A percentile compares a stretch with the other conserved stretches of the same genome.
Evolutionary conservation across 108 stramenopile genomes (phyloP).

Genomic region (Mediolabrus comicus): DNA sequence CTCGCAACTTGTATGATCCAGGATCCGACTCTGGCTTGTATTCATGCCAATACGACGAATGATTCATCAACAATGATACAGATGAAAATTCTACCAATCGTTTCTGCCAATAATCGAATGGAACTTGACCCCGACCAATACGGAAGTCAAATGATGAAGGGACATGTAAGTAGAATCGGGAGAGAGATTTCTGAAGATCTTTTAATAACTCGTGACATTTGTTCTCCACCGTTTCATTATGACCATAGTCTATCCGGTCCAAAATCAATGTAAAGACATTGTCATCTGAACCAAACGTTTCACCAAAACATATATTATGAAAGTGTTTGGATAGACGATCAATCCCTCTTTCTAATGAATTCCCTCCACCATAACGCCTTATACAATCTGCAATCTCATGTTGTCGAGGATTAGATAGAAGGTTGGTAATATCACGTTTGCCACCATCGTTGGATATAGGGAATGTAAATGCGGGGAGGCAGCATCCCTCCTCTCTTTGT

Average conservation of each 20-base stretch:
- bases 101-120: slow-evolving; percentile 56
- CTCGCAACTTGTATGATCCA: neutral
- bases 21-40: neutral
- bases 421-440: slow-evolving; percentile 6
- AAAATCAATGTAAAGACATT: slow-evolving; percentile 30
- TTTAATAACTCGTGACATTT: slow-evolving; percentile 8
- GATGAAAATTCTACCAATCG: slow-evolving; percentile 53
- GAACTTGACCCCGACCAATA: slow-evolving; percentile 17
- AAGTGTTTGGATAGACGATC: slow-evolving; percentile 41
- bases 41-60: slow-evolving; percentile 14
- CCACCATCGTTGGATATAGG: slow-evolving; percentile 8
- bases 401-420: slow-evolving; percentile 5
- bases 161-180: slow-evolving; percentile 56
- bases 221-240: neutral
- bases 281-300: neutral
- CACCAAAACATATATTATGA: neutral
- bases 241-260: slow-evolving; percentile 16
- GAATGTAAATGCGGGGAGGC: slow-evolving; percentile 26
- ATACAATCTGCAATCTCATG: slow-evolving; percentile 18
- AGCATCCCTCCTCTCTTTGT: slow-evolving; percentile 48
- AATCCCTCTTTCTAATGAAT: slow-evolving; percentile 29
- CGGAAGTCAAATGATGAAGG: slow-evolving; percentile 41
- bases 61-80: slow-evolving; percentile 42
- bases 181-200: slow-evolving; percentile 36
- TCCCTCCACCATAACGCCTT: slow-evolving; percentile 9